Percentiles rank a stretch among this genome's conserved stretches.
These are phyloP conservation scores for Actinomucor elegans DNA, from an alignment of 371 early-diverging fungal genomes.

Conservation along the genomic window DNA sequence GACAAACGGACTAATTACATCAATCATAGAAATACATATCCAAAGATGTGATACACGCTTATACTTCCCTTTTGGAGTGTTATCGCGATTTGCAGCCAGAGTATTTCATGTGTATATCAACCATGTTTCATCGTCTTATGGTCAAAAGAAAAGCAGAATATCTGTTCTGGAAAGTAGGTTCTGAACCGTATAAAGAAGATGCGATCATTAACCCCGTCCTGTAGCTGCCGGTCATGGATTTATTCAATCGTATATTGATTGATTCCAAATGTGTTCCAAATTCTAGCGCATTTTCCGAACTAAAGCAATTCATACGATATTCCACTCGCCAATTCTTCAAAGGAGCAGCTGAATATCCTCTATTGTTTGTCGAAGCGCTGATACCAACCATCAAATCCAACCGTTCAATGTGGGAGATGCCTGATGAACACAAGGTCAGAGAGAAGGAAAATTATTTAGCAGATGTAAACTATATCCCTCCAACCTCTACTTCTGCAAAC, in stretches of 20 bases:
- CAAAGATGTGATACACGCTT: slow-evolving; percentile 52
- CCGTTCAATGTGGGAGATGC: slow-evolving; percentile 5
- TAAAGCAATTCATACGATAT: slow-evolving; percentile 55
- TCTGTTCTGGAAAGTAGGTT: slow-evolving; percentile 56
- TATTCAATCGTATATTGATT: slow-evolving; percentile 61
- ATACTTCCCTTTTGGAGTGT: slow-evolving; percentile 52
- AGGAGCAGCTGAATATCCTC: slow-evolving; percentile 50
- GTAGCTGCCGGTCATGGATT: slow-evolving; percentile 56
- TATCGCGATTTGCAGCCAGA: slow-evolving; percentile 48
- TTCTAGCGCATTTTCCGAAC: slow-evolving; percentile 39
- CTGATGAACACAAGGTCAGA: not conserved
- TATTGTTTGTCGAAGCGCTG: slow-evolving; percentile 57
- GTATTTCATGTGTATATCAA: slow-evolving; percentile 52
- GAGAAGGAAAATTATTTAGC: not conserved
- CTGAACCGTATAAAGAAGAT: not conserved
- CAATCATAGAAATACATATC: slow-evolving; percentile 61
- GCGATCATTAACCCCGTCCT: too few relatives aligned
- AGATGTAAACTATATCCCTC: slow-evolving; percentile 2
- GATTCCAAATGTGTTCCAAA: slow-evolving; percentile 23
- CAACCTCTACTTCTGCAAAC: not conserved
- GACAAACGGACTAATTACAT: too few relatives aligned
- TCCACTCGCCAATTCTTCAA: slow-evolving; percentile 59
- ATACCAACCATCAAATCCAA: slow-evolving; percentile 17
- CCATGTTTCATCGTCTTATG: slow-evolving; percentile 69
- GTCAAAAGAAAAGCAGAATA: slow-evolving; percentile 59